phyloP scores from a whole-genome alignment of 2,329 filamentous ascomycete species.

The Fusarium xylarioides region DNA sequence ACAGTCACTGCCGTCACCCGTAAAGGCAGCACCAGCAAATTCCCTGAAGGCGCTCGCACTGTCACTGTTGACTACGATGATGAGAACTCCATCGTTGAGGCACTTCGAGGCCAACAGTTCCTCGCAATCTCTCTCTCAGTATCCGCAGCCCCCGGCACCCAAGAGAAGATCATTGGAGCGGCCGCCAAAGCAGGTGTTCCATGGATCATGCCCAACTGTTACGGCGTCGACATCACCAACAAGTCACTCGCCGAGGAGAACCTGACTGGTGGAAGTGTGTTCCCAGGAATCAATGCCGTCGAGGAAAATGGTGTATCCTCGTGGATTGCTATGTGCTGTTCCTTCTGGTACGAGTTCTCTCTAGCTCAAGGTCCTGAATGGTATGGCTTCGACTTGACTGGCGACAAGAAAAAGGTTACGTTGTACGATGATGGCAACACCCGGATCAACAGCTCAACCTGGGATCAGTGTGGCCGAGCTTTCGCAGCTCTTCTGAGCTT shows the following conservation, averaged over 20 bases:
- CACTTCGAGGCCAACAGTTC: conserved; percentile 64
- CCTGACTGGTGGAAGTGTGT: conserved; percentile 35
- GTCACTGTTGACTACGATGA: conserved; percentile 57
- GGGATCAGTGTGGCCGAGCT: conserved; percentile 65
- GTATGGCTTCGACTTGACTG: conserved; percentile 60
- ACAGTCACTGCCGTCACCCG: conserved; percentile 62
- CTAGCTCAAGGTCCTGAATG: conserved; percentile 50
- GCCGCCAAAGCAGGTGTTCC: conserved; percentile 64
- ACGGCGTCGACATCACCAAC: conserved; percentile 51
- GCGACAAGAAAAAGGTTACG: conserved; percentile 49
- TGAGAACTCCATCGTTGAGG: conserved; percentile 54
- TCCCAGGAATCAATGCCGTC: conserved; percentile 48
- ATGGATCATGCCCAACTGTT: conserved; percentile 66
- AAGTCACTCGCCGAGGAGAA: conserved; percentile 50
- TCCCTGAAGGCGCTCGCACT: conserved; percentile 56
- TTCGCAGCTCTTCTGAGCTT: conserved; percentile 60
- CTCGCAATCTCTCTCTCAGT: conserved; percentile 64
- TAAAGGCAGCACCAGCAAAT: conserved; percentile 48
- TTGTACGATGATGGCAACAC: conserved; percentile 67
- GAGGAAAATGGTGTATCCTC: conserved; percentile 51
- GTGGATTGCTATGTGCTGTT: conserved; percentile 62
- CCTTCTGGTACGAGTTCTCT: conserved; percentile 66
- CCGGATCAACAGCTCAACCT: conserved; percentile 67
- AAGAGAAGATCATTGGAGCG: conserved; percentile 61
- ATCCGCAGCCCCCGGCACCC: conserved; percentile 54